Evolutionary conservation across 2,329 filamentous ascomycete species (phyloP).

Genomic region (Myriosclerotinia curreyana): DNA sequence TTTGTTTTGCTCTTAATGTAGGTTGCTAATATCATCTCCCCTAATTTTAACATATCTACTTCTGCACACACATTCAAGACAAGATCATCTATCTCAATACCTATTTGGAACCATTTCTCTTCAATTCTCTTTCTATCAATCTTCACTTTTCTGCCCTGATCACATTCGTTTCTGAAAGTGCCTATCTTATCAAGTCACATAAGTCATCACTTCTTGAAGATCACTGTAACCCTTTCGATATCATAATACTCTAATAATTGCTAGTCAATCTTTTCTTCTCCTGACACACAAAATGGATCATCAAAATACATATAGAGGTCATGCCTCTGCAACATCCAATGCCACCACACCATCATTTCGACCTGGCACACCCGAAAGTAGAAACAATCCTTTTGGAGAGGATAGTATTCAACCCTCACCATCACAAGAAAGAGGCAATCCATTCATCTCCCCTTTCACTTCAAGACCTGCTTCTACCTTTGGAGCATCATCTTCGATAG

Average conservation of each 20-base stretch:
- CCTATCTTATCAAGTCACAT: too few species aligned
- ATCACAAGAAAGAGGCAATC: slow-evolving; percentile 26
- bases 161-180: background rate
- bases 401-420: slow-evolving; percentile 35
- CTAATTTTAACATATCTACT: too few species aligned
- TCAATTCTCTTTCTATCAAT: background rate
- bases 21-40: background rate
- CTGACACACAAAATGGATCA: slow-evolving; percentile 2
- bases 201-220: too few species aligned
- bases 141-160: background rate
- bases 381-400: slow-evolving; percentile 34
- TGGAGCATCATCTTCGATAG: slow-evolving; percentile 43
- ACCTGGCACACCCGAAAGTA: slow-evolving; percentile 42
- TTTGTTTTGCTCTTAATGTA: slow-evolving; percentile 1
- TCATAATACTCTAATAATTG: background rate
- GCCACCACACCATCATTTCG: slow-evolving; percentile 39
- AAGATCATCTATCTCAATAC: background rate
- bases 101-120: too few species aligned
- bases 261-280: too few species aligned
- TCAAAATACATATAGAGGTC: slow-evolving; percentile 25
- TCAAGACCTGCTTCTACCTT: slow-evolving; percentile 45
- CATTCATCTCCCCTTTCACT: slow-evolving; percentile 41
- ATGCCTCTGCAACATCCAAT: slow-evolving; percentile 31
- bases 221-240: background rate
- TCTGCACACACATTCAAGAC: too few species aligned